Conservation (phyloP, 192 early-diverging fungal species). For the Haplosporangium gracile region DNA sequence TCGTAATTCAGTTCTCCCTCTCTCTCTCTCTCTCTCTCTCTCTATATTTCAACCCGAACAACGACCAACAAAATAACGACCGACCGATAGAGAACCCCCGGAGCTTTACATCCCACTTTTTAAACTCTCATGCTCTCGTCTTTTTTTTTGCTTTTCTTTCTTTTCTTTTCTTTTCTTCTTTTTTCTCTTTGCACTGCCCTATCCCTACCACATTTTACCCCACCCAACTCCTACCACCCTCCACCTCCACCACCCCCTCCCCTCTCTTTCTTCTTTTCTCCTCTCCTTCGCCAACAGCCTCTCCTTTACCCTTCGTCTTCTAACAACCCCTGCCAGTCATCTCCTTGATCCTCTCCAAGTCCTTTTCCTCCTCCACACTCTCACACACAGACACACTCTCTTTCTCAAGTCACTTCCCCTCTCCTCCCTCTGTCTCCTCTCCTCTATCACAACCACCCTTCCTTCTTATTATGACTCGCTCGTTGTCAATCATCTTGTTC, state of each 20-base stretch:
- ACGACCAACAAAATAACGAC: neutral
- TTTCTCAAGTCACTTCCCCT: neutral
- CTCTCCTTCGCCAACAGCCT: neutral
- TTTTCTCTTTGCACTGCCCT: neutral
- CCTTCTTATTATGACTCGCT: conserved; percentile 14
- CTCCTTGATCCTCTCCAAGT: neutral
- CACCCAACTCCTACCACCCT: neutral
- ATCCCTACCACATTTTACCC: neutral
- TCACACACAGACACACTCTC: neutral
- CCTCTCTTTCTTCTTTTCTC: neutral
- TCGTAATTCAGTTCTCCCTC: neutral
- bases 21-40: neutral
- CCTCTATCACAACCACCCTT: neutral
- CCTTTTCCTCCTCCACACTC: neutral
- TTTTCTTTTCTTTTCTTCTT: neutral
- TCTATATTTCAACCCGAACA: neutral
- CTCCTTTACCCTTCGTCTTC: neutral
- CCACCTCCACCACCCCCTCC: neutral
- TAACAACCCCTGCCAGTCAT: neutral
- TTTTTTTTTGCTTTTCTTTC: neutral
- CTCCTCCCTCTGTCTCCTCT: neutral
- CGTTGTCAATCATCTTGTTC: conserved; percentile 16
- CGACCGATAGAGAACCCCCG: neutral
- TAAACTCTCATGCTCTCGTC: neutral
- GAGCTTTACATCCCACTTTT: neutral